Base-by-base conservation (phyloP, 2,329 filamentous ascomycete species). In the Aspergillus costaricaensis region DNA sequence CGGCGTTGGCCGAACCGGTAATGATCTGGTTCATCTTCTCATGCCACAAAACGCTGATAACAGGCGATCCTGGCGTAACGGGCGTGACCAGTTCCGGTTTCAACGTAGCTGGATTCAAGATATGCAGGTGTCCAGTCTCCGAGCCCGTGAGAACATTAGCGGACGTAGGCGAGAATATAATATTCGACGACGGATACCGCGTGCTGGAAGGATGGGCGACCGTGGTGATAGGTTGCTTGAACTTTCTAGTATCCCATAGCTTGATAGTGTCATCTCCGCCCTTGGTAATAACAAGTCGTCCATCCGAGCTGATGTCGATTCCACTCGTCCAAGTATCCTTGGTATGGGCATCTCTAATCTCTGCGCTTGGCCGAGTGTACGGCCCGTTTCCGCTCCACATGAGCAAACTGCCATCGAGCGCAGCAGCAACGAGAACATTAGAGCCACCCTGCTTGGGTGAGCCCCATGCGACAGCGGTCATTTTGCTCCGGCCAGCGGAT, bases 221-320 rank as follows among this genome's bases (percentile, higher is more conserved):
- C 1, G 88, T 91, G 51, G 92, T 91, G 14, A 99, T 84, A 4
- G 95, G 92, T 59, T 89, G 83, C 74, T 95, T 98, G 82, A 99
- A 96, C 72, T 97, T 98, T 60, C 95, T 87, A 3, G 89, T 96
- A 74, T 99, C 95, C 95, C 95, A 99, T 2, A 97, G 83, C 79
- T 98, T 98, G 76, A 99, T 94, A 2, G 90, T 85, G 72, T 96
- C 87, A 76, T 99, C 95, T 54, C 93, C 94, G 58, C 95, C 95
- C 67, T 92, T 85, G 1, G 92, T 96, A 7, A 97, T 89, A 3
- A 98, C 87, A 80, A 97, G 89, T 60, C 94, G 86, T 9, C 95
- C 95, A 74, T 98, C 95, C 0, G 88, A 82, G 67, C 94, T 98
- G 68, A 99, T 90, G 70, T 96, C 93, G 47, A 99, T 79, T 4